These are phyloP conservation scores for Lactarius psammicola DNA, from an alignment of 768 basidiomycete species.

Conservation along the genomic window DNA sequence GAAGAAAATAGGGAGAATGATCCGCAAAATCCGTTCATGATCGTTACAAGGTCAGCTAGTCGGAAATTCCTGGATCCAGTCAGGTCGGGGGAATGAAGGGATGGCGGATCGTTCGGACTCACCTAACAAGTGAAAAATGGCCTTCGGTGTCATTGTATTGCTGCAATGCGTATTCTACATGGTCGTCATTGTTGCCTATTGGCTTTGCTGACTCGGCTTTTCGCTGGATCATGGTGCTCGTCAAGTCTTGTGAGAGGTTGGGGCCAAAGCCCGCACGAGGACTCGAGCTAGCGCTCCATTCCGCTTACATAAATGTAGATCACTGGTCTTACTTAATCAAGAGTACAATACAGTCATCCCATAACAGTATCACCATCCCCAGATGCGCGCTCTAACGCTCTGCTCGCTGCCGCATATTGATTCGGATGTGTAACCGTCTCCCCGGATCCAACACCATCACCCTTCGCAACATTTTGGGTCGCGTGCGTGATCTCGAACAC, in stretches of 20 bases:
- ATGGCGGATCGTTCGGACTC: slow-evolving; percentile 23
- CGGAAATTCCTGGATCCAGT: slow-evolving; percentile 79
- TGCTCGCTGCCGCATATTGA: slow-evolving; percentile 75
- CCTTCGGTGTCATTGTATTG: slow-evolving; percentile 89
- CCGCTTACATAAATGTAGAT: slow-evolving; percentile 15
- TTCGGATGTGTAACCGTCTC: slow-evolving; percentile 96
- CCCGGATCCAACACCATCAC: slow-evolving; percentile 81
- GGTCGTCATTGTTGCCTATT: slow-evolving; percentile 32
- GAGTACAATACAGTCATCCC: neutral
- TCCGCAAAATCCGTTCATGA: slow-evolving; percentile 99
- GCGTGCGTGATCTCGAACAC: slow-evolving; percentile 94
- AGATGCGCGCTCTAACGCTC: slow-evolving; percentile 55
- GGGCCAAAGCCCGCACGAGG: neutral
- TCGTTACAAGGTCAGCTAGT: slow-evolving; percentile 95
- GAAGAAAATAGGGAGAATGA: slow-evolving; percentile 93
- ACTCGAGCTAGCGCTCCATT: neutral
- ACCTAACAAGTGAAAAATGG: slow-evolving; percentile 98
- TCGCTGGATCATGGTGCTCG: slow-evolving; percentile 49
- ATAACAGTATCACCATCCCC: slow-evolving; percentile 40
- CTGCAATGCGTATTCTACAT: slow-evolving; percentile 51
- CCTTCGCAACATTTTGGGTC: slow-evolving; percentile 70
- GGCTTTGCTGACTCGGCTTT: slow-evolving; percentile 37
- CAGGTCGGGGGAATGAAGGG: slow-evolving; percentile 3
- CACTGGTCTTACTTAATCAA: neutral
- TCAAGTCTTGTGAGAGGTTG: slow-evolving; percentile 18